phyloP scores from a whole-genome alignment of 2,329 filamentous ascomycete genomes.

The Fulvia fulva region DNA sequence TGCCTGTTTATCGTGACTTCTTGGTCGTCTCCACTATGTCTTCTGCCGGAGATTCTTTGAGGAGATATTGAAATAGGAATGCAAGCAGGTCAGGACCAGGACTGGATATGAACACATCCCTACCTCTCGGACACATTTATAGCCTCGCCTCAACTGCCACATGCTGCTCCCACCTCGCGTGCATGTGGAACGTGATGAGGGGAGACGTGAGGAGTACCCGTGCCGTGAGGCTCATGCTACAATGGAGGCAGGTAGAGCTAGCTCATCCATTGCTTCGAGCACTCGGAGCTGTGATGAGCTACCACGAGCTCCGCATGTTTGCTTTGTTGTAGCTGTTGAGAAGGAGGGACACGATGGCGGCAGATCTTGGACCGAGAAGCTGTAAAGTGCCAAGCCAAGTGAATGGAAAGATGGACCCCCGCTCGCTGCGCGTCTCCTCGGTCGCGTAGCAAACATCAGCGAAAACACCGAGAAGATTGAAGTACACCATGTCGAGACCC shows the following conservation, averaged over 20 bases:
- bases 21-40: not conserved
- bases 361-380: not conserved
- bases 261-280: slow-evolving; percentile 14
- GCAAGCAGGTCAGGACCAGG: too few species aligned
- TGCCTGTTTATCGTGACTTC: not conserved
- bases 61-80: not conserved
- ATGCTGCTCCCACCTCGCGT: not conserved
- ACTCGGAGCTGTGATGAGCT: slow-evolving; percentile 5
- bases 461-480: not conserved
- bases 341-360: not conserved
- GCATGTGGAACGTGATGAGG: slow-evolving; percentile 1
- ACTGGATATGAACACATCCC: not conserved
- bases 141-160: not conserved
- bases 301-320: not conserved
- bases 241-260: not conserved
- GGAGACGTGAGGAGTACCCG: slow-evolving; percentile 4
- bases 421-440: not conserved
- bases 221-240: not conserved
- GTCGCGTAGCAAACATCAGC: not conserved
- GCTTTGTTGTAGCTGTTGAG: not conserved
- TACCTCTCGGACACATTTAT: not conserved
- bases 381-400: not conserved
- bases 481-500: slow-evolving; percentile 11
- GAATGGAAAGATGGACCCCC: not conserved
- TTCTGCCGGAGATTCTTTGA: not conserved